Evolutionary conservation across 768 basidiomycete genomes (phyloP).

Genomic region (Tricholoma flavovirens): DNA sequence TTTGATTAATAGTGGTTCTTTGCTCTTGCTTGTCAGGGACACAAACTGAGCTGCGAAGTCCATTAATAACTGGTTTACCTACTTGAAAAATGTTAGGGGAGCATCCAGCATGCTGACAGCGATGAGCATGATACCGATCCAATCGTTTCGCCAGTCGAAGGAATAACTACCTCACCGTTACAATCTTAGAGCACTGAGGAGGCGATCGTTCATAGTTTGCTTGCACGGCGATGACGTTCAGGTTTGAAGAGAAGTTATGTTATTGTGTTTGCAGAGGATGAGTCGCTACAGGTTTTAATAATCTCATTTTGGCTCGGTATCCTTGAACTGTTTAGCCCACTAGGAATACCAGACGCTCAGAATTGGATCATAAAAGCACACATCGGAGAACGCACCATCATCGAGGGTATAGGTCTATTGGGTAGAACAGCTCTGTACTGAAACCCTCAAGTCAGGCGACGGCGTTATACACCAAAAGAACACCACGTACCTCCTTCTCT

Average conservation of each 20-base stretch:
- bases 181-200: no score
- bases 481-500: conserved; percentile 62
- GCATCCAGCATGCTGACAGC: no score
- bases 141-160: no score
- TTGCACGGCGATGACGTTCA: neutral
- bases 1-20: no score
- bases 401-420: conserved; percentile 69
- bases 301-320: conserved; percentile 11
- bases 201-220: no score
- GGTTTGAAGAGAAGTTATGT: neutral
- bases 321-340: conserved; percentile 33
- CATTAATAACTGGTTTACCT: no score
- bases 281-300: conserved; percentile 2
- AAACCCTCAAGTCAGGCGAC: neutral
- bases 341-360: conserved; percentile 4
- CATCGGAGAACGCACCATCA: conserved; percentile 45
- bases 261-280: neutral
- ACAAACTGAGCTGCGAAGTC: no score
- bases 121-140: no score
- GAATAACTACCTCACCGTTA: no score
- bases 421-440: conserved; percentile 60
- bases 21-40: no score
- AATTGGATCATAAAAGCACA: neutral
- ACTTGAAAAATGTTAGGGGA: no score
- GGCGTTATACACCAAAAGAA: neutral